Evolutionary conservation across 257 asterid genomes (phyloP), one percentile per base, ranked within the genome.

Genomic region (Scutellaria minor): DNA sequence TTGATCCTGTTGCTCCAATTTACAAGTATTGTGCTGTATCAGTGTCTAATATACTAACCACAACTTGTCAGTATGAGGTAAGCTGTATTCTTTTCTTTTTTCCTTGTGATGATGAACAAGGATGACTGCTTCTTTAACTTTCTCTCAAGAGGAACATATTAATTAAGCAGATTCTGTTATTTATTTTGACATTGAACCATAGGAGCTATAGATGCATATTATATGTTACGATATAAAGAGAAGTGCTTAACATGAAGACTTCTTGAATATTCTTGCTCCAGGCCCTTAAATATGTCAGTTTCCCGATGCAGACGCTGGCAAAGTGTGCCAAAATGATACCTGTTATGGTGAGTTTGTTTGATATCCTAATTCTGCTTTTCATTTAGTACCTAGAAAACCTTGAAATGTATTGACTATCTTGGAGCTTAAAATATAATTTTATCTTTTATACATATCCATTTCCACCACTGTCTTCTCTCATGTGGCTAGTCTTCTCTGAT

Each of bases 241-340:
- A 75, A 73, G 65, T 73, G 69, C 63, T 48, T 75, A 58, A 61
- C 71, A 3, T 64, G 70, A 71, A 66, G 60, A n/a, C 6, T 14
- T 77, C 61, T 52, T 77, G 48, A 20, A 39, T 70, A 42, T 60
- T 39, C 77, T 81, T 81, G 47, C 67, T 76, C 75, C 97, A 95
- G 99, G 99, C 99, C 77, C 98, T 95, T 73, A 95, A 95, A 79
- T 95, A 95, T 70, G 98, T 95, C 73, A 92, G 98, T 79, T 95
- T 95, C 84, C 99, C 99, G 6, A 84, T 95, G 75, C 99, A 95
- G 86, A 95, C 97, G 4, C 87, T 95, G 63, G 98, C 98, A 27
- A 95, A 95, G 91, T 92, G 98, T 84, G 99, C 98, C 70, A 95
- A 95, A 80, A 95, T 95, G 97, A 92, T 95, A 73, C 99, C 98